These are phyloP conservation scores for Viridothelium virens DNA, from an alignment of 495 filamentous ascomycete species.

Conservation along the genomic window DNA sequence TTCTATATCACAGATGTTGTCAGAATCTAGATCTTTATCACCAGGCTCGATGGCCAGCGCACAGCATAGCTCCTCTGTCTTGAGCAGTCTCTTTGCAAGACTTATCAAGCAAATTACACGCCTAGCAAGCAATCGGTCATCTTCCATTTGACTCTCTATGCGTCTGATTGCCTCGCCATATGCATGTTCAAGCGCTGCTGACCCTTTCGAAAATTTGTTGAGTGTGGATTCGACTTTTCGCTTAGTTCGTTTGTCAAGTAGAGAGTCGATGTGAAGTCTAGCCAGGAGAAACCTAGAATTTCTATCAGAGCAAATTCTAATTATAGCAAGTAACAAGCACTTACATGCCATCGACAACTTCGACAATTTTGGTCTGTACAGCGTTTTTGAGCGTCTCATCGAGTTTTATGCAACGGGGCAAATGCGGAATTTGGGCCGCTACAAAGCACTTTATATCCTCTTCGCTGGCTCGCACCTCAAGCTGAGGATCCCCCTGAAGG, in stretches of 20 bases:
- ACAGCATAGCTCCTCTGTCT: conserved; percentile 40
- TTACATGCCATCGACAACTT: conserved; percentile 25
- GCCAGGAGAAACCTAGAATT: conserved; percentile 49
- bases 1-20: conserved; percentile 32
- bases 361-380: conserved; percentile 18
- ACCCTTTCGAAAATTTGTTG: conserved; percentile 28
- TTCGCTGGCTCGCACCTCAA: conserved; percentile 22
- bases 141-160: conserved; percentile 36
- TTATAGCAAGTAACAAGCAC: not conserved
- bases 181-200: conserved; percentile 28
- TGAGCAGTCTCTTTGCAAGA: conserved; percentile 37
- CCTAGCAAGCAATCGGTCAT: conserved; percentile 31
- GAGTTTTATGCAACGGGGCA: conserved; percentile 17
- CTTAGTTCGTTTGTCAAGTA: conserved; percentile 34
- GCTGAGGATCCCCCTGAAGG: not conserved
- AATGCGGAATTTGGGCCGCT: conserved; percentile 11
- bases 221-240: conserved; percentile 34
- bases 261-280: conserved; percentile 42
- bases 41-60: conserved; percentile 39
- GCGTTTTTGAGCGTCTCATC: conserved; percentile 11
- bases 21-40: conserved; percentile 33
- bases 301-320: not conserved
- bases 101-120: conserved; percentile 42
- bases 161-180: conserved; percentile 42
- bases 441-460: conserved; percentile 23